Evolutionary conservation across 2,329 filamentous ascomycete species (phyloP).

Genomic region (Monosporascus cannonballus): DNA sequence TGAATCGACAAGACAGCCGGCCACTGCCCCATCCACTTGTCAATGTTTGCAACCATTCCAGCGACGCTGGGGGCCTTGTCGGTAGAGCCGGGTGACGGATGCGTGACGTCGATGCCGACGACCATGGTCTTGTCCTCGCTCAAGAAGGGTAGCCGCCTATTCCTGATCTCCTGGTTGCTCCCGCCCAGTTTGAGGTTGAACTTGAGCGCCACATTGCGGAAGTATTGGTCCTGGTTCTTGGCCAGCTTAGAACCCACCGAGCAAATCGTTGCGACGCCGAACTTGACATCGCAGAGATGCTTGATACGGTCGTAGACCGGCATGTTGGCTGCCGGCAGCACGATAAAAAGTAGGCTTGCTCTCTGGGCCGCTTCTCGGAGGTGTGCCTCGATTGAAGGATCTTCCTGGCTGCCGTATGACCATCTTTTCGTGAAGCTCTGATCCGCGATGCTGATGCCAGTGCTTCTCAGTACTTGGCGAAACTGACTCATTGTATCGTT

Average conservation of each 20-base stretch:
- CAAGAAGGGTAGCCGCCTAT: constrained; percentile 43
- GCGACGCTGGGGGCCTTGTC: constrained; percentile 58
- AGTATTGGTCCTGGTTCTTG: constrained; percentile 35
- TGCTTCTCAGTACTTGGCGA: not conserved
- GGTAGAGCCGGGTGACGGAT: constrained; percentile 60
- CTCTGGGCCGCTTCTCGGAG: constrained; percentile 10
- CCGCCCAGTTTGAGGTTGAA: constrained; percentile 61
- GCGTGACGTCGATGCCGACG: constrained; percentile 69
- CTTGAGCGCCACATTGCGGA: constrained; percentile 52
- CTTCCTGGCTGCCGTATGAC: not conserved
- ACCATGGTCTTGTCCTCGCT: constrained; percentile 59
- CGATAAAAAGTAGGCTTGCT: constrained; percentile 39
- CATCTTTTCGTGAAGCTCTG: no score
- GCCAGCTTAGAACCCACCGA: constrained; percentile 44
- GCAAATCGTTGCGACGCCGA: constrained; percentile 56
- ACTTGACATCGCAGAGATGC: constrained; percentile 45
- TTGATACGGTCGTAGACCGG: constrained; percentile 53
- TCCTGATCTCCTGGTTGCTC: constrained; percentile 47
- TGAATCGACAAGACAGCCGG: constrained; percentile 60
- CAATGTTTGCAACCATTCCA: constrained; percentile 61
- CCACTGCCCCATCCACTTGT: constrained; percentile 58
- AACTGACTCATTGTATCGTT: not conserved
- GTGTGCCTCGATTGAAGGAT: constrained; percentile 1
- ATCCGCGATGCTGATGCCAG: not conserved
- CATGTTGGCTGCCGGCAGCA: constrained; percentile 36